Conservation (phyloP, 768 basidiomycete genomes). For the Mycena venus region DNA sequence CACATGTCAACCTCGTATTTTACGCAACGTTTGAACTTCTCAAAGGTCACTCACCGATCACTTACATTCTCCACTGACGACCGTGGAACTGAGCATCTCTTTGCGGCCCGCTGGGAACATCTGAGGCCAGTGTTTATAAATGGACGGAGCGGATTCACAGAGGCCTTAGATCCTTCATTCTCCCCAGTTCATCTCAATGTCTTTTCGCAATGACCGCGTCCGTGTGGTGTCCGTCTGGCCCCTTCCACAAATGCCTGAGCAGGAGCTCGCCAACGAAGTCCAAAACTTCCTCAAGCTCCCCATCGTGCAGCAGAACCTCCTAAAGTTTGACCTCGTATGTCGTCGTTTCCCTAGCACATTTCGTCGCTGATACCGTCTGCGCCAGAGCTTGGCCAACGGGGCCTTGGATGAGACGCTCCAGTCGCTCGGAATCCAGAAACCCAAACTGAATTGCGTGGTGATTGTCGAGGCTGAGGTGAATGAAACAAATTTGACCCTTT, state of each 20-base stretch:
- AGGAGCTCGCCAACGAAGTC: neutral
- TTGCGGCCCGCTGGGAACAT: neutral
- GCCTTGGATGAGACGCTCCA: neutral
- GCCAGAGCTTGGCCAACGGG: neutral
- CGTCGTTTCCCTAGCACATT: neutral
- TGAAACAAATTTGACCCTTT: neutral
- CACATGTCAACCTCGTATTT: neutral
- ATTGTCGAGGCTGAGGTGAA: neutral
- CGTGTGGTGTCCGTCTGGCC: neutral
- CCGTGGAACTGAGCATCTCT: neutral
- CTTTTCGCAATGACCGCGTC: slow-evolving; percentile 10
- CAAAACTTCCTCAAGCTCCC: neutral
- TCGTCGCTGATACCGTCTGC: neutral
- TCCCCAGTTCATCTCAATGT: neutral
- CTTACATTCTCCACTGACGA: neutral
- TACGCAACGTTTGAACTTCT: neutral
- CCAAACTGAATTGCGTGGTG: neutral
- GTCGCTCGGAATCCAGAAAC: neutral
- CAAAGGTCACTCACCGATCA: neutral
- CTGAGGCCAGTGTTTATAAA: neutral
- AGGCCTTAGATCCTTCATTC: neutral
- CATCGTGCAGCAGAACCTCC: slow-evolving; percentile 5
- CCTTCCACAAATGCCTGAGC: neutral
- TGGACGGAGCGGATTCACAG: neutral
- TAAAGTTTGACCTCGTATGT: neutral